Conservation (phyloP, 2,329 filamentous ascomycete genomes). For the Ophiocordyceps polyrhachis-furcata region DNA sequence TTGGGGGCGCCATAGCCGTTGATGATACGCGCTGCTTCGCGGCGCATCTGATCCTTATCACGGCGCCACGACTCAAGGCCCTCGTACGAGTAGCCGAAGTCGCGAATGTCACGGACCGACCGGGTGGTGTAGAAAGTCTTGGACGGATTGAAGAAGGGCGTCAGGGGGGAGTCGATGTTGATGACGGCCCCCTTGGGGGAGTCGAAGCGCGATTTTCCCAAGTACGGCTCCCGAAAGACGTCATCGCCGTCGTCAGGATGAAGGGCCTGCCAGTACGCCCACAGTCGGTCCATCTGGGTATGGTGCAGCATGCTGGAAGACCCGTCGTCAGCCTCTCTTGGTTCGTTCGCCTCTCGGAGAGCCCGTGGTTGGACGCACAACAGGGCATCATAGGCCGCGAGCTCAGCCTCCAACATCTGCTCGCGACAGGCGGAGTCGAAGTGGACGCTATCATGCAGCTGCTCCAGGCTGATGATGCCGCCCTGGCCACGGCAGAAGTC, state of each 20-base stretch:
- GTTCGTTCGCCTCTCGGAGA: background rate
- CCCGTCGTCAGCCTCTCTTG: background rate
- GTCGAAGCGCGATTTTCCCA: conserved; percentile 18
- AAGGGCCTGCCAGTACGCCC: conserved; percentile 34
- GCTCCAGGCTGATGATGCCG: conserved; percentile 21
- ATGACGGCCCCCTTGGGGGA: conserved; percentile 20
- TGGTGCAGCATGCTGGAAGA: conserved; percentile 25
- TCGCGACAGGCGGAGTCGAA: conserved; percentile 19
- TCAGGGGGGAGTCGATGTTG: conserved; percentile 23
- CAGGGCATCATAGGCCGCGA: conserved; percentile 24
- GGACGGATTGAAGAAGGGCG: conserved; percentile 26
- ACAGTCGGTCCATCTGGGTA: conserved; percentile 44
- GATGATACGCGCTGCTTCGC: conserved; percentile 12
- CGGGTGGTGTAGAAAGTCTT: conserved; percentile 14
- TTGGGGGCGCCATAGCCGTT: conserved; percentile 12
- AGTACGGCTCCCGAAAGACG: conserved; percentile 17
- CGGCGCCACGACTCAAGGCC: conserved; percentile 17
- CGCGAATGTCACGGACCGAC: conserved; percentile 18
- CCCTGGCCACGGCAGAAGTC: conserved; percentile 14
- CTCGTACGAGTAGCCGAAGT: conserved; percentile 20
- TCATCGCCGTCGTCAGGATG: conserved; percentile 12
- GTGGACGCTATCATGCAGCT: conserved; percentile 24
- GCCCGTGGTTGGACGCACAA: conserved; percentile 15
- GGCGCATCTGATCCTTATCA: conserved; percentile 11
- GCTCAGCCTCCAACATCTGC: conserved; percentile 20